Evolutionary conservation across 2,329 filamentous ascomycete genomes (phyloP), one percentile per base, ranked within the genome.

Genomic region (Phyllosticta ampelicida): DNA sequence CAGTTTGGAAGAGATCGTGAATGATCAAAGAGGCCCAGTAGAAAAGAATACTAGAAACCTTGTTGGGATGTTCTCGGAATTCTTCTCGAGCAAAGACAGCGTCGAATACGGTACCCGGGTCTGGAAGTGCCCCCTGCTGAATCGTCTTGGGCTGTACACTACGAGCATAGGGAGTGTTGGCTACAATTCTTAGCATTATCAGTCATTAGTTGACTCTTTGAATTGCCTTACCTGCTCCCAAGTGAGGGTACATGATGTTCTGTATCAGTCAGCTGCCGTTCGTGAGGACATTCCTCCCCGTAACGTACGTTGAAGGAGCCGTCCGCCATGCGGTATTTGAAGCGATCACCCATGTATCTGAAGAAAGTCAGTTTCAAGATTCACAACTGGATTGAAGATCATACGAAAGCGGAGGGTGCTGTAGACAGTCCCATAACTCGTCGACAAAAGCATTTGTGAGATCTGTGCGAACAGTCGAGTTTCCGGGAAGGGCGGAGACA

Each of bases 31-130:
- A 82, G 0, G 86, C 87, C 56, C 87, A 77, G 61, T 89, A 89
- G 69, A 88, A 88, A 28, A 90, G 74, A 70, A 89, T 83, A 65
- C 81, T 85, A 0, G 83, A 89, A 51, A 90, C 80, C 13, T 84
- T 83, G 50, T 85, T 85, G 1, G 80, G 84, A 67, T 85, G 86
- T 60, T 82, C 78, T 63, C 79, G 78, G 68, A 80, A 84, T 29
- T 75, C 71, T 54, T 79, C 74, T 18, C 86, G 79, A 53, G 81
- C 83, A 73, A 89, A 78, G 13, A 86, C 65, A 11, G 77, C 77
- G 66, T 87, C 84, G 60, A 87, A 87, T 9, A 88, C 70, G 9
- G 83, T 69, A 21, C 79, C 80, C 0, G 84, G 78, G 51, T 87
- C 83, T 2, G 85, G 83, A 56, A 83, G 76, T 36, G 78, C 76